phyloP scores from a whole-genome alignment of 495 filamentous ascomycete species.

The Letharia columbiana region DNA sequence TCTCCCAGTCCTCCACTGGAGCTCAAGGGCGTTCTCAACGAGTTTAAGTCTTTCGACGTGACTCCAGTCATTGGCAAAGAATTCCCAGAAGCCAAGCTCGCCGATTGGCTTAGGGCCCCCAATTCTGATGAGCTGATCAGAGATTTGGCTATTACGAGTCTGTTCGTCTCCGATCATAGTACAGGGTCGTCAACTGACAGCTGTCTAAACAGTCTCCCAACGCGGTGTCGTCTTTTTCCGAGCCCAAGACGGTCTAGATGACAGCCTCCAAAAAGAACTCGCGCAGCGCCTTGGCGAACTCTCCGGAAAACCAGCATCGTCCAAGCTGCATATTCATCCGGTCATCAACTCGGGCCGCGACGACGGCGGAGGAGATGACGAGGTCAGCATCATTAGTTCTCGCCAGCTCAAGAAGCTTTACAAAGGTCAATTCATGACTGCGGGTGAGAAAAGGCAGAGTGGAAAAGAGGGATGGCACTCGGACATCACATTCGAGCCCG shows the following conservation, averaged over 20 bases:
- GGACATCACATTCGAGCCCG: conserved; percentile 63
- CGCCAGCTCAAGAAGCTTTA: conserved; percentile 41
- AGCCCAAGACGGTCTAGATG: conserved; percentile 55
- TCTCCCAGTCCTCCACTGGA: conserved; percentile 35
- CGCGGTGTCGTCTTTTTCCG: conserved; percentile 80
- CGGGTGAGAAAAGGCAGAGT: not conserved
- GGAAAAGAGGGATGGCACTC: conserved; percentile 47
- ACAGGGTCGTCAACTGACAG: not conserved
- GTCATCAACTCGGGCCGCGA: conserved; percentile 55
- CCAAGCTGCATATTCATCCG: conserved; percentile 65
- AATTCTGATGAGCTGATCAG: conserved; percentile 59
- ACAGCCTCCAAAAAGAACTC: conserved; percentile 61
- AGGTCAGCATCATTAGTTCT: conserved; percentile 67
- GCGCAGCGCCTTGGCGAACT: conserved; percentile 55
- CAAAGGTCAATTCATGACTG: not conserved
- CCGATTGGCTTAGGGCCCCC: conserved; percentile 49
- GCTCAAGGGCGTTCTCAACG: conserved; percentile 45
- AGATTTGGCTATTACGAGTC: conserved; percentile 60
- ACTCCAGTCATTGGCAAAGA: conserved; percentile 64
- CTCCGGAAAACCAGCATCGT: conserved; percentile 58
- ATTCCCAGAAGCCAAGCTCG: conserved; percentile 50
- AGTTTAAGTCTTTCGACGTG: conserved; percentile 52
- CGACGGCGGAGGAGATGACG: conserved; percentile 50
- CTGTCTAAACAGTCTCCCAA: conserved; percentile 56
- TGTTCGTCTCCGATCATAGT: conserved; percentile 12